A percentile compares a stretch with the other conserved stretches of the same genome.
These are phyloP conservation scores for Schizothecium vesticola DNA, from an alignment of 495 filamentous ascomycete species.

Conservation along the genomic window DNA sequence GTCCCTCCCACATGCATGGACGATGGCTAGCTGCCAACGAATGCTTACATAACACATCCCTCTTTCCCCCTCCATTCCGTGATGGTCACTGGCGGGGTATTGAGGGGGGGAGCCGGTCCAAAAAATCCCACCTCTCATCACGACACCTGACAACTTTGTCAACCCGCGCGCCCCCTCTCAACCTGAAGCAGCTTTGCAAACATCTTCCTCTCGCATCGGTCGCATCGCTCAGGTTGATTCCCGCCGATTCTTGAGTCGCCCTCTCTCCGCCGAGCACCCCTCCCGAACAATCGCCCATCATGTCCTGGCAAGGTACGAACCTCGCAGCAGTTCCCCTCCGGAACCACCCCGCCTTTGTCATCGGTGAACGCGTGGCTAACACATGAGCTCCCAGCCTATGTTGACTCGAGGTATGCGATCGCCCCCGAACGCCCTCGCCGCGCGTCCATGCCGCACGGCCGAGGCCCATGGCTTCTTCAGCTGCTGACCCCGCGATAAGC, in stretches of 20 bases:
- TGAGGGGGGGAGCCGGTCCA: background rate
- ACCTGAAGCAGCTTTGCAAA: background rate
- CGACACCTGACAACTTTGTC: conserved; percentile 1
- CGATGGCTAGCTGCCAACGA: background rate
- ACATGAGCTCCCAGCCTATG: conserved; percentile 35
- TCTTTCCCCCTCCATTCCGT: conserved; percentile 1
- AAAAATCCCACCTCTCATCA: conserved; percentile 15
- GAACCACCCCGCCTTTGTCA: conserved; percentile 32
- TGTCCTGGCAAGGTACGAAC: conserved; percentile 55
- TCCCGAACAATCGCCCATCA: conserved; percentile 31
- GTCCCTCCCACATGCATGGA: background rate
- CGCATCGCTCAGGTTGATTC: background rate
- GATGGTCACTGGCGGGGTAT: conserved; percentile 4
- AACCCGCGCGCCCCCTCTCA: background rate
- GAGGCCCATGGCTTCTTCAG: background rate
- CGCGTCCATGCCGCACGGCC: background rate
- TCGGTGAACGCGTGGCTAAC: conserved; percentile 31
- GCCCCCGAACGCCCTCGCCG: background rate
- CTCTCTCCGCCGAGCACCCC: background rate
- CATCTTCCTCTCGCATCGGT: background rate
- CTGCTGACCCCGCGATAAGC: conserved; percentile 40
- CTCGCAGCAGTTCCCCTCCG: background rate
- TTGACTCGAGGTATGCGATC: conserved; percentile 43
- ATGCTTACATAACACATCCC: conserved; percentile 3
- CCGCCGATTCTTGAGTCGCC: background rate